Base-by-base conservation (phyloP, 106 monocot genomes). In the Chionographis japonica region DNA sequence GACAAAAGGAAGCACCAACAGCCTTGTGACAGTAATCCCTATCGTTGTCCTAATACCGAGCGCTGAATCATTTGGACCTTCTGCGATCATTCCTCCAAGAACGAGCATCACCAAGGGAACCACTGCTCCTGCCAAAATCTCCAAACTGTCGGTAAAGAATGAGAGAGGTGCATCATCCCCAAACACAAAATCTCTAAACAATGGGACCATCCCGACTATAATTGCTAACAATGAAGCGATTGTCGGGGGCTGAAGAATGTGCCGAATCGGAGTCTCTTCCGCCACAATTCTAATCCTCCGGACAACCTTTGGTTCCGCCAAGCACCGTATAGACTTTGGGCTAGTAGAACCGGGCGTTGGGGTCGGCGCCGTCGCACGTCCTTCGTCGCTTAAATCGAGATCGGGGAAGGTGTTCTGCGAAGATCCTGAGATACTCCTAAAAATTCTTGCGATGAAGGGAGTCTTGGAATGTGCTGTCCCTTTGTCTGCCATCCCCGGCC, bases 41-140 rank as follows among this genome's bases (percentile, higher is more conserved):
- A 90, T 57, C 0, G 80, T 92, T 0, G 97, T 92, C 37, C 92
- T 71, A 6, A 87, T n/a, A 3, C 97, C 97, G 15, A 92, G 82
- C 43, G 76, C 65, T 8, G 92, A 92, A 49, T 84, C 86, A 14
- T 89, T 81, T 12, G 97, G 97, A 8, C 97, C 97, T 75, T 92
- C 97, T 1, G 92, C 84, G 39, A 97, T 68, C 74, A 89, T 87
- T 61, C 97, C 97, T 54, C 97, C 92, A 6, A 97, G 83, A 76
- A 97, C 79, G 18, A 97, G 66, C 97, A 97, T 92, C 55, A 97
- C 97, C 5, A 78, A 97, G 7, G 97, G 97, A 38, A 97, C 92
- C 49, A 89, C 80, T 8, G 92, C 92, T 11, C 80, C 89, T 0
- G 92, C 97, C 58, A 97, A 59, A 52, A 97, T 97, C 16, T 92